These are phyloP conservation scores for Filobasidium wieringae DNA, from an alignment of 768 basidiomycete genomes.

Conservation along the genomic window DNA sequence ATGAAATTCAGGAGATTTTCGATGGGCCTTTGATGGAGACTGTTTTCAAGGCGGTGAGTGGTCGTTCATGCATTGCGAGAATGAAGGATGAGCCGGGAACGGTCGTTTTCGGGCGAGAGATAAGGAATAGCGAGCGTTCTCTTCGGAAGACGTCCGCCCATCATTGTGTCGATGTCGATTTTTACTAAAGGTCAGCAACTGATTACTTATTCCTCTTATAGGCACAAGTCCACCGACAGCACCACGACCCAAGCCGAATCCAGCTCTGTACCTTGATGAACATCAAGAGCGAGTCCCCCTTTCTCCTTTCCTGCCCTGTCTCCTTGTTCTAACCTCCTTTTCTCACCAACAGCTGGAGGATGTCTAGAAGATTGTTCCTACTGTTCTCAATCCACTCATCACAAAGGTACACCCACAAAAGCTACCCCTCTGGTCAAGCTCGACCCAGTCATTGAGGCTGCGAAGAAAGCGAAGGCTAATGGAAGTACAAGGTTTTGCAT, in stretches of 20 bases:
- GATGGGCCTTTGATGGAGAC: slow-evolving; percentile 76
- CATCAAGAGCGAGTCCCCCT: slow-evolving; percentile 71
- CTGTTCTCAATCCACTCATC: slow-evolving; percentile 93
- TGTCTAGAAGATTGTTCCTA: slow-evolving; percentile 97
- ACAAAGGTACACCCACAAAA: slow-evolving; percentile 66
- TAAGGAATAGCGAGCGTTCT: no score
- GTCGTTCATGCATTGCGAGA: background rate
- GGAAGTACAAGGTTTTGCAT: slow-evolving; percentile 97
- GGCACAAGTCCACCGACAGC: slow-evolving; percentile 64
- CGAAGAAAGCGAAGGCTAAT: slow-evolving; percentile 85
- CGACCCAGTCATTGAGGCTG: slow-evolving; percentile 84
- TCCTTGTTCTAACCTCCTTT: background rate
- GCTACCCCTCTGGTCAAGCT: slow-evolving; percentile 77
- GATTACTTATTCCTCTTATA: no score
- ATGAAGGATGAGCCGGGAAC: no score
- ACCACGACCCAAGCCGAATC: slow-evolving; percentile 79
- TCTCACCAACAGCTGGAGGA: slow-evolving; percentile 58
- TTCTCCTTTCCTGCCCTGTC: background rate
- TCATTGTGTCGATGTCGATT: no score
- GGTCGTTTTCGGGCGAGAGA: no score
- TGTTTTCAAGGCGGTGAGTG: slow-evolving; percentile 61
- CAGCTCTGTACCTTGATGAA: slow-evolving; percentile 97
- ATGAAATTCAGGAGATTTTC: slow-evolving; percentile 75
- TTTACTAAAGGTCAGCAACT: no score
- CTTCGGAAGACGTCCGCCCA: no score